These are phyloP conservation scores for Obba rivulosa DNA, from an alignment of 768 basidiomycete genomes.

Conservation along the genomic window DNA sequence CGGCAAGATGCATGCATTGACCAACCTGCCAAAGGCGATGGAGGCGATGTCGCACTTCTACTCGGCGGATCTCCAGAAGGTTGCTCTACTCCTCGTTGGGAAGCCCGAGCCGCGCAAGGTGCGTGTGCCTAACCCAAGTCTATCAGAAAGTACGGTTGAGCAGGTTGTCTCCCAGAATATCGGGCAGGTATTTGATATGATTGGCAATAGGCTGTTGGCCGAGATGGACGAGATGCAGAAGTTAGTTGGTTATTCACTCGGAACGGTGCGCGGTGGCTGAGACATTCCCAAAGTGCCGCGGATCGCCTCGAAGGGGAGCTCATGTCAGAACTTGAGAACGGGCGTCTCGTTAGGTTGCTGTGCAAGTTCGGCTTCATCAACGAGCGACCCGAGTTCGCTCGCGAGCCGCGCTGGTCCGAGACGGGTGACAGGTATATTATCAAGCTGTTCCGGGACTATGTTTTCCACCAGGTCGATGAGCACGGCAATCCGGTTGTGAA, in stretches of 20 bases:
- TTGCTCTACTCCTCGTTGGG: slow-evolving; percentile 70
- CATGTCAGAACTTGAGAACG: slow-evolving; percentile 89
- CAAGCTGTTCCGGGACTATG: slow-evolving; percentile 96
- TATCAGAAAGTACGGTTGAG: neutral
- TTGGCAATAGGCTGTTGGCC: slow-evolving; percentile 61
- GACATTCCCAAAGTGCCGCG: slow-evolving; percentile 45
- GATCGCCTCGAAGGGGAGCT: slow-evolving; percentile 84
- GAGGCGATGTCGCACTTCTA: slow-evolving; percentile 73
- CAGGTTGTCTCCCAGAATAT: slow-evolving; percentile 46
- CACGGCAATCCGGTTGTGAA: slow-evolving; percentile 86
- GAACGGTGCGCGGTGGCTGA: neutral
- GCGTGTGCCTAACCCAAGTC: slow-evolving; percentile 3
- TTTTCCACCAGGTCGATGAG: slow-evolving; percentile 96
- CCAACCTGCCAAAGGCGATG: slow-evolving; percentile 63
- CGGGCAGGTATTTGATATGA: slow-evolving; percentile 75
- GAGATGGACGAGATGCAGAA: slow-evolving; percentile 83
- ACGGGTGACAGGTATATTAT: slow-evolving; percentile 97
- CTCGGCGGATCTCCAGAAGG: slow-evolving; percentile 75
- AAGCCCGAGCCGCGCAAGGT: slow-evolving; percentile 69
- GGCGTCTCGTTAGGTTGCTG: slow-evolving; percentile 79
- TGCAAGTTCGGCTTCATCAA: slow-evolving; percentile 98
- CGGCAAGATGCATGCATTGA: slow-evolving; percentile 52
- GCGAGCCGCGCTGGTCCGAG: slow-evolving; percentile 95
- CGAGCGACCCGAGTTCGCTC: slow-evolving; percentile 86
- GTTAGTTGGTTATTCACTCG: slow-evolving; percentile 37